These are phyloP conservation scores for Helotiales sp. DNA, from an alignment of 2,329 filamentous ascomycete genomes.

Conservation along the genomic window DNA sequence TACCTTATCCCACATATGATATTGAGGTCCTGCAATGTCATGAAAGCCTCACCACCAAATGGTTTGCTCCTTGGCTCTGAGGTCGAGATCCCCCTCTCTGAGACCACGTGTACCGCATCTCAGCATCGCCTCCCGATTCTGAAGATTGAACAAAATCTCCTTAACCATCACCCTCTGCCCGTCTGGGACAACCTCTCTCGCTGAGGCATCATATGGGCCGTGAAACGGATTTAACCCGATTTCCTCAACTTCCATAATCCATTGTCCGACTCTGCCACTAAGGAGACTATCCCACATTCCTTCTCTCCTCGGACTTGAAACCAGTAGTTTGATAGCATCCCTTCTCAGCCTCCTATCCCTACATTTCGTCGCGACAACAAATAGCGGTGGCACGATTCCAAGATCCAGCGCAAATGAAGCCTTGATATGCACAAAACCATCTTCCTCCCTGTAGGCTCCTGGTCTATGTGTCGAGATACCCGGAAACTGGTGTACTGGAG, in stretches of 20 bases:
- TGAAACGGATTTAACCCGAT: conserved; percentile 20
- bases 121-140: conserved; percentile 29
- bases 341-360: conserved; percentile 27
- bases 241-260: conserved; percentile 40
- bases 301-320: conserved; percentile 29
- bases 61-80: conserved; percentile 12
- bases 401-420: conserved; percentile 42
- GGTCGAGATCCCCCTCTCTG: conserved; percentile 26
- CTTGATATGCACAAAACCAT: conserved; percentile 32
- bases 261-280: conserved; percentile 23
- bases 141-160: conserved; percentile 34
- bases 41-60: background rate
- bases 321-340: conserved; percentile 30
- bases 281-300: conserved; percentile 36
- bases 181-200: conserved; percentile 20
- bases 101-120: conserved; percentile 32
- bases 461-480: conserved; percentile 17
- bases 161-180: conserved; percentile 34
- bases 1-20: too few relatives aligned
- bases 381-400: conserved; percentile 33
- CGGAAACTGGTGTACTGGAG: conserved; percentile 11
- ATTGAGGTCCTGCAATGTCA: too few relatives aligned
- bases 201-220: conserved; percentile 62
- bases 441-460: conserved; percentile 10
- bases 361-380: conserved; percentile 33